Evolutionary conservation across 805 yeast genomes (phyloP).

Genomic region (Monosporozyma servazzii): DNA sequence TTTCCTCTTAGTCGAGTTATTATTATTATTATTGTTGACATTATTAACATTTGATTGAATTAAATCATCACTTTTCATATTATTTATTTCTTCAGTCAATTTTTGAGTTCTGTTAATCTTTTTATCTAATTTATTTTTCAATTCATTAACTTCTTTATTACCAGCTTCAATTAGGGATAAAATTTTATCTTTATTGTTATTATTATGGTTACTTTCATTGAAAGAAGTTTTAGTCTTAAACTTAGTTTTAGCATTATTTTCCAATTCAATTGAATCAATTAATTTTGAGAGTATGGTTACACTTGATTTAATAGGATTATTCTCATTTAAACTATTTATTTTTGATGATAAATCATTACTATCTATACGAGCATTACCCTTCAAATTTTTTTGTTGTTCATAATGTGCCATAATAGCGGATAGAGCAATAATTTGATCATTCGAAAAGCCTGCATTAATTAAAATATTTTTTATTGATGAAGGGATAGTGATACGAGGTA

Average conservation of each 20-base stretch:
- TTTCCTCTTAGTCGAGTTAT: too few relatives aligned
- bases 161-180: slow-evolving; percentile 5
- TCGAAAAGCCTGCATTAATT: slow-evolving; percentile 55
- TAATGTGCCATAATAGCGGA: slow-evolving; percentile 69
- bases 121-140: slow-evolving; percentile 82
- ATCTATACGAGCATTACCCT: not conserved
- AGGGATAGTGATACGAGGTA: slow-evolving; percentile 62
- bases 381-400: slow-evolving; percentile 33
- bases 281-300: not conserved
- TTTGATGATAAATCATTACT: not conserved
- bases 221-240: too few relatives aligned
- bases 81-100: slow-evolving; percentile 14
- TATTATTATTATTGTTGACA: too few relatives aligned
- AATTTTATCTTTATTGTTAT: not conserved
- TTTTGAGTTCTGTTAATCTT: slow-evolving; percentile 40
- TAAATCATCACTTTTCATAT: not conserved
- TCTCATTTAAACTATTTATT: slow-evolving; percentile 1
- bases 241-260: not conserved
- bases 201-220: not conserved
- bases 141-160: slow-evolving; percentile 35
- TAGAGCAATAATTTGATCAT: slow-evolving; percentile 62
- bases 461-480: slow-evolving; percentile 60
- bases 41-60: too few relatives aligned
- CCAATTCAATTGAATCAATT: not conserved
- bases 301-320: slow-evolving; percentile 1